phyloP scores from a whole-genome alignment of 306 rosid genomes.

The Acacia acuminata region DNA sequence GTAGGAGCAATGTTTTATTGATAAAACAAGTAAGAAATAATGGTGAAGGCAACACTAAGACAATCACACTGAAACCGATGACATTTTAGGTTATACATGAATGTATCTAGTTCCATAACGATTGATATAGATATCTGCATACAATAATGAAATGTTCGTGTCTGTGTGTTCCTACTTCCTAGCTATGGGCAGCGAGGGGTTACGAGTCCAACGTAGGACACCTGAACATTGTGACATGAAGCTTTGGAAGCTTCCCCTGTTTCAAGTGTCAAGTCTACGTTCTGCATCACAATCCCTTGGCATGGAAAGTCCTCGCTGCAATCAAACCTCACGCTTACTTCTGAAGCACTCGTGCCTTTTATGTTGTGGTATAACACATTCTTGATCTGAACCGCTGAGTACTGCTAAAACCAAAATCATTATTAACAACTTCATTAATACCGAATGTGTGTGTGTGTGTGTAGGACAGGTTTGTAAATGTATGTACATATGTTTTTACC shows the following conservation, averaged over 20 bases:
- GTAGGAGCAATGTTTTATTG: too few species aligned
- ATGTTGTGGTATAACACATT: slow-evolving; percentile 77
- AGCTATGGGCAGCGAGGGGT: slow-evolving; percentile 48
- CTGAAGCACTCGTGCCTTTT: slow-evolving; percentile 68
- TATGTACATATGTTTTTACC: slow-evolving; percentile 29
- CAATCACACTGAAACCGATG: too few species aligned
- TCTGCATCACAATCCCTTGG: slow-evolving; percentile 49
- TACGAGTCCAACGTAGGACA: slow-evolving; percentile 41
- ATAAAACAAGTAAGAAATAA: not conserved
- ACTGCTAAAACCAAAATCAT: slow-evolving; percentile 28
- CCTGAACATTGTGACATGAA: slow-evolving; percentile 48
- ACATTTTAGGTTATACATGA: not conserved
- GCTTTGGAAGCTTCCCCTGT: slow-evolving; percentile 38
- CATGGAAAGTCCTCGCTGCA: slow-evolving; percentile 68
- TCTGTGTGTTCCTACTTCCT: not conserved
- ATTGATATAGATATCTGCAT: not conserved
- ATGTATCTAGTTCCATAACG: not conserved
- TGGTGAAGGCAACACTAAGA: not conserved
- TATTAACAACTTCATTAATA: not conserved
- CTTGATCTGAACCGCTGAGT: slow-evolving; percentile 56
- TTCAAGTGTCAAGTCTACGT: slow-evolving; percentile 38
- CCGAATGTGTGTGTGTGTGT: not conserved
- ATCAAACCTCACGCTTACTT: slow-evolving; percentile 61
- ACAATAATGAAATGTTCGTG: too few species aligned
- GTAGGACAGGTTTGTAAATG: not conserved